Conservation (phyloP, 2,329 filamentous ascomycete species). For the Clarireedia monteithiana region DNA sequence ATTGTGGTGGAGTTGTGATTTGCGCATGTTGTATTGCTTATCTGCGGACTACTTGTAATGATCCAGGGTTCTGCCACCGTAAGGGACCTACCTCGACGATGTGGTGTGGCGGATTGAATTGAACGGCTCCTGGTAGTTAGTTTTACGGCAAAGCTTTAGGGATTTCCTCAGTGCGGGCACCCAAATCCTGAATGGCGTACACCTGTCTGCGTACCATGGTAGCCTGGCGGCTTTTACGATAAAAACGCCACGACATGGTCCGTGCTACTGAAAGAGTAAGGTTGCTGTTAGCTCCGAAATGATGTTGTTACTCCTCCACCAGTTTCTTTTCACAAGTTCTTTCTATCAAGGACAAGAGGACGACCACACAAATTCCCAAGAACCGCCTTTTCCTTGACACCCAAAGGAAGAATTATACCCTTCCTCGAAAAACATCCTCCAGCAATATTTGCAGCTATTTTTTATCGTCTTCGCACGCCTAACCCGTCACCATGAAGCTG, state of each 20-base stretch:
- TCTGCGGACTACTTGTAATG: no score
- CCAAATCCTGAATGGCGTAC: no score
- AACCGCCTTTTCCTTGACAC: background rate
- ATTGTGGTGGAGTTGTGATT: background rate
- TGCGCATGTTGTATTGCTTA: background rate
- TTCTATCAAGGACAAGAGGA: background rate
- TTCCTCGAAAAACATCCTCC: no score
- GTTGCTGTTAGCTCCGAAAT: background rate
- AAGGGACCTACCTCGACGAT: no score
- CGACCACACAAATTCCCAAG: background rate
- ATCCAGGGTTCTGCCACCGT: no score
- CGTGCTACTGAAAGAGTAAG: background rate
- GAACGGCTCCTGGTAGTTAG: no score
- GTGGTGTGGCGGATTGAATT: no score
- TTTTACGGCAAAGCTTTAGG: no score
- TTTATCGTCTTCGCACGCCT: conserved; percentile 4
- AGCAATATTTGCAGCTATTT: background rate
- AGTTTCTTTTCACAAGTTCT: background rate
- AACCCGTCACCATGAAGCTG: conserved; percentile 53
- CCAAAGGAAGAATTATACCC: background rate
- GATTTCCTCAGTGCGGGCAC: no score
- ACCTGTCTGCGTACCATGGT: background rate
- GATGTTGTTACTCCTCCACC: background rate
- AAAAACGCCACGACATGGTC: background rate
- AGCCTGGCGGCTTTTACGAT: background rate